These are phyloP conservation scores for Colletotrichum falcatum DNA, from an alignment of 2,329 filamentous ascomycete genomes.

Conservation along the genomic window DNA sequence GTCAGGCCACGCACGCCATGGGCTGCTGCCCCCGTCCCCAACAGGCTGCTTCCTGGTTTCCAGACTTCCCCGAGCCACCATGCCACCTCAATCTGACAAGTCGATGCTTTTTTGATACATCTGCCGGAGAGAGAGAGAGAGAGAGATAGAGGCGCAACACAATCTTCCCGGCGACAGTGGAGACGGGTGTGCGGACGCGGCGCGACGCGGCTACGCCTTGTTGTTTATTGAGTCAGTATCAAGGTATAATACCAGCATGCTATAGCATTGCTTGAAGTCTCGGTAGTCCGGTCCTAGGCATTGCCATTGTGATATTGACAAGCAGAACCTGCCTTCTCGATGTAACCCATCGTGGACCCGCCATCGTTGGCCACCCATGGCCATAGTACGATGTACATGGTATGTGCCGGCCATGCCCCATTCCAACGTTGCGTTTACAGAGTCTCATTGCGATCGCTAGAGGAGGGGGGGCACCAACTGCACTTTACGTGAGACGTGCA, in stretches of 20 bases:
- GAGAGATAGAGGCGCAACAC: not conserved
- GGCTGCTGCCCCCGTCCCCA: not conserved
- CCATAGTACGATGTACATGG: no score
- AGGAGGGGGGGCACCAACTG: constrained; percentile 85
- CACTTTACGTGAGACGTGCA: constrained; percentile 76
- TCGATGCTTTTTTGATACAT: not conserved
- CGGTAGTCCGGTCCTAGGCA: constrained; percentile 11
- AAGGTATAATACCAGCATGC: constrained; percentile 9
- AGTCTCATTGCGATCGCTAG: constrained; percentile 30
- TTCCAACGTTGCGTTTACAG: not conserved
- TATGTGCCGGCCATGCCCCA: not conserved
- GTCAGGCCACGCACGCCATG: constrained; percentile 10
- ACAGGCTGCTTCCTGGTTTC: constrained; percentile 23
- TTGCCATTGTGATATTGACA: constrained; percentile 15
- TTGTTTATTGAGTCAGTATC: constrained; percentile 36
- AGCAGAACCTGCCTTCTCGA: constrained; percentile 6
- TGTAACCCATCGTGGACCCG: not conserved
- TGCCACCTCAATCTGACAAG: not conserved
- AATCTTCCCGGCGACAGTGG: not conserved
- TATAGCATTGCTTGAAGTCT: constrained; percentile 16
- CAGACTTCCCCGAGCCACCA: constrained; percentile 1
- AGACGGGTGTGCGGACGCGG: constrained; percentile 22
- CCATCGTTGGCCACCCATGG: not conserved
- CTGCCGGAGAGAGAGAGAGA: not conserved
- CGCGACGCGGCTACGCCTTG: constrained; percentile 28